Evolutionary conservation across 345 rosid genomes (phyloP).

Genomic region (Pelargonium nanum): DNA sequence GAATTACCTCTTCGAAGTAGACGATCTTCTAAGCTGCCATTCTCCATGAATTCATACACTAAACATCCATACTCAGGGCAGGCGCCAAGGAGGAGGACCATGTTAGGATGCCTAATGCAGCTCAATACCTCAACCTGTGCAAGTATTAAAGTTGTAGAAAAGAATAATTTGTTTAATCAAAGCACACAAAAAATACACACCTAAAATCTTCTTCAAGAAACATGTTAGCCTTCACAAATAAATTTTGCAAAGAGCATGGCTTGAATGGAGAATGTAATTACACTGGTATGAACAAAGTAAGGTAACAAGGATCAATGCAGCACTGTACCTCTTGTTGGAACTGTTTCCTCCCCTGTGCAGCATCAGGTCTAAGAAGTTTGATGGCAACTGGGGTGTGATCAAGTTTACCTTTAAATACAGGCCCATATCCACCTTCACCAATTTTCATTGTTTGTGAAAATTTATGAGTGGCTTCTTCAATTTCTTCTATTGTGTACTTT

Average conservation of each 20-base stretch:
- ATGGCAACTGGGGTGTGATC: constrained; percentile 88
- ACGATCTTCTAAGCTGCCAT: constrained; percentile 85
- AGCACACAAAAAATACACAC: too few relatives aligned
- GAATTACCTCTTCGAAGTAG: constrained; percentile 50
- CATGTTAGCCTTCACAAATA: too few relatives aligned
- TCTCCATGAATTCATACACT: constrained; percentile 85
- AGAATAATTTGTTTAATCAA: too few relatives aligned
- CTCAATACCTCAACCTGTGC: constrained; percentile 73
- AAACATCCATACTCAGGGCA: constrained; percentile 87
- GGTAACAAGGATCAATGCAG: too few relatives aligned
- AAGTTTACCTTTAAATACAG: constrained; percentile 62
- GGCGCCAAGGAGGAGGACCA: constrained; percentile 88
- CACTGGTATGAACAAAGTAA: too few relatives aligned
- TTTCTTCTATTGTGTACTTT: constrained; percentile 71
- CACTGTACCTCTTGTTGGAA: constrained; percentile 93
- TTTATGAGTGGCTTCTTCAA: constrained; percentile 71
- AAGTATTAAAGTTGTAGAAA: too few relatives aligned
- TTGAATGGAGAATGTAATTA: too few relatives aligned
- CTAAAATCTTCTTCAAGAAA: too few relatives aligned
- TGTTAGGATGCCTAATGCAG: constrained; percentile 83
- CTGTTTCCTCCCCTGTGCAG: constrained; percentile 86
- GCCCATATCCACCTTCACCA: constrained; percentile 96
- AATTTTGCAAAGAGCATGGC: too few relatives aligned
- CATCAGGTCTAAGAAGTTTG: constrained; percentile 77
- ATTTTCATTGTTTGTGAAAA: constrained; percentile 53